A percentile compares a stretch with the other conserved stretches of the same genome.
These are phyloP conservation scores for Globisporangium lucens DNA, from an alignment of 352 stramenopile genomes.

Conservation along the genomic window DNA sequence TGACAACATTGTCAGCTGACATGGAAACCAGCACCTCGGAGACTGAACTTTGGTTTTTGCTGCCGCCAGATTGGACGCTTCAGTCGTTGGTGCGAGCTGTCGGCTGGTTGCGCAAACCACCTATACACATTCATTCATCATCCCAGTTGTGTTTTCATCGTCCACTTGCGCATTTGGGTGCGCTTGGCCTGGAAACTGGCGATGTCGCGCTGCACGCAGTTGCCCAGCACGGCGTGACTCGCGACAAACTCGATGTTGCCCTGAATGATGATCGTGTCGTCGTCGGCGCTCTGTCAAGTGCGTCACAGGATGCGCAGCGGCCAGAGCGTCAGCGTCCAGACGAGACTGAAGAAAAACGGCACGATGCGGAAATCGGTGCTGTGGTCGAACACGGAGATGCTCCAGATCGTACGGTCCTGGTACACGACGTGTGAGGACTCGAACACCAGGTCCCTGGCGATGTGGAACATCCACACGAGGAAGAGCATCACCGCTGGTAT, in stretches of 20 bases:
- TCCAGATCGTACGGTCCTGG: not conserved
- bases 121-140: not conserved
- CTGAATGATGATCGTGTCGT: not conserved
- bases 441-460: not conserved
- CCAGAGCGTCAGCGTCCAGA: slow-evolving; percentile 12
- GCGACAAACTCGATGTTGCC: not conserved
- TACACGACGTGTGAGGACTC: not conserved
- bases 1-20: not conserved
- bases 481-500: not conserved
- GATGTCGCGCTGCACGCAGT: not conserved
- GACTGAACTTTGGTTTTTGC: not conserved
- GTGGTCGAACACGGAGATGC: not conserved
- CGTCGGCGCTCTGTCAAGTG: not conserved
- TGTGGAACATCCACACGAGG: not conserved
- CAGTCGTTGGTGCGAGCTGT: too few species aligned
- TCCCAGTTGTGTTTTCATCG: not conserved
- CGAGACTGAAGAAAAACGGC: slow-evolving; percentile 2
- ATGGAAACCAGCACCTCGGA: not conserved
- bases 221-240: not conserved
- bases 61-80: not conserved
- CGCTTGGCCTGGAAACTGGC: not conserved
- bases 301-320: slow-evolving; percentile 6
- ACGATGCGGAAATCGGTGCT: not conserved
- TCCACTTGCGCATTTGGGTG: not conserved
- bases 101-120: not conserved